Evolutionary conservation across 179 eudicot species (phyloP).

Genomic region (Kewa caespitosa): DNA sequence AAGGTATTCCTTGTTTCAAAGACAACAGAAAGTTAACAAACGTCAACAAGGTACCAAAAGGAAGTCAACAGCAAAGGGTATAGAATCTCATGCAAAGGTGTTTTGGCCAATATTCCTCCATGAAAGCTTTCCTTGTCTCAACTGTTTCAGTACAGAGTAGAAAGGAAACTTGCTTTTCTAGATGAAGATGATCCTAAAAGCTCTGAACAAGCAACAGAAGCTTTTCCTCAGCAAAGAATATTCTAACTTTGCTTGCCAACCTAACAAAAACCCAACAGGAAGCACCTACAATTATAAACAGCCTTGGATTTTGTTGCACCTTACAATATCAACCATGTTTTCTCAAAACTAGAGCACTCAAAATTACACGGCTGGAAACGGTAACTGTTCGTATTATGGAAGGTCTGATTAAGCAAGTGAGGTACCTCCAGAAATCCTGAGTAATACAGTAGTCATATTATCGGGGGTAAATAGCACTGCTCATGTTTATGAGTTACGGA

Average conservation of each 20-base stretch:
- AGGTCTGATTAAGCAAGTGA: slow-evolving; percentile 23
- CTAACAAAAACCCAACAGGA: background rate
- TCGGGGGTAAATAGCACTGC: slow-evolving; percentile 12
- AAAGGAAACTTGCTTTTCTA: slow-evolving; percentile 32
- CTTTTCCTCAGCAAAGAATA: slow-evolving; percentile 32
- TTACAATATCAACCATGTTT: slow-evolving; percentile 10
- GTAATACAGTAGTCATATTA: background rate
- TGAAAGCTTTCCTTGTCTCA: background rate
- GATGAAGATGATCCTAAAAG: slow-evolving; percentile 9
- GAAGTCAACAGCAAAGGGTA: background rate
- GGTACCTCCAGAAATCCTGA: slow-evolving; percentile 21
- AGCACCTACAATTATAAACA: slow-evolving; percentile 5
- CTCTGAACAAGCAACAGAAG: slow-evolving; percentile 9
- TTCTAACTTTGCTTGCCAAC: slow-evolving; percentile 31
- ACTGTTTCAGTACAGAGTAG: background rate
- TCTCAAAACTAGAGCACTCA: background rate
- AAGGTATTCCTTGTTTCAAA: background rate
- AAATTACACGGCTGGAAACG: slow-evolving; percentile 8
- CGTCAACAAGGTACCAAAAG: background rate
- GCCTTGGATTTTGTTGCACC: background rate
- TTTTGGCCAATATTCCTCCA: too few species aligned
- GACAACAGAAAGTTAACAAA: background rate
- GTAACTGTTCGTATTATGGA: slow-evolving; percentile 17
- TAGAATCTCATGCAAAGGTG: background rate
- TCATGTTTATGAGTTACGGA: background rate